Evolutionary conservation across 1,139 yeast genomes (phyloP).

Genomic region (Cylindricascospora bacillispora): DNA sequence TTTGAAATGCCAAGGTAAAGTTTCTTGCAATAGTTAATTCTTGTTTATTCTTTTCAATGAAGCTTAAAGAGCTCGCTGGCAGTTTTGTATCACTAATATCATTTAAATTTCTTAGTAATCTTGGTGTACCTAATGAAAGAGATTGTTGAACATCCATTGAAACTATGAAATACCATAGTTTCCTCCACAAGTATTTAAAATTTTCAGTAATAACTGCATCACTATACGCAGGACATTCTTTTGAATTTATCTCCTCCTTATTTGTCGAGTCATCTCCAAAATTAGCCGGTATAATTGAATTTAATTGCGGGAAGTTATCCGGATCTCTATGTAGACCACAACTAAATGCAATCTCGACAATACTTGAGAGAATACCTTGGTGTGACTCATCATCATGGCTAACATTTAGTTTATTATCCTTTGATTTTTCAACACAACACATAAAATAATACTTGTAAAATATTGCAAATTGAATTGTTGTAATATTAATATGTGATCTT

Average conservation of each 20-base stretch:
- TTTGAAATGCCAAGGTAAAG: constrained; percentile 23
- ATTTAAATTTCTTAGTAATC: constrained; percentile 20
- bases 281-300: constrained; percentile 10
- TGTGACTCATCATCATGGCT: constrained; percentile 37
- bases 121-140: constrained; percentile 34
- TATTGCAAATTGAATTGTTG: constrained; percentile 39
- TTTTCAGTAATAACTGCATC: constrained; percentile 23
- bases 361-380: constrained; percentile 31
- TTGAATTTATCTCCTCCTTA: constrained; percentile 7
- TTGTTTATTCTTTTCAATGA: constrained; percentile 24
- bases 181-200: constrained; percentile 32
- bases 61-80: constrained; percentile 25
- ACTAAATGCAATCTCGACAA: constrained; percentile 42
- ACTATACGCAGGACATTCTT: too few species aligned
- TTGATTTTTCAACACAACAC: constrained; percentile 30
- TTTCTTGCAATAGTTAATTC: constrained; percentile 24
- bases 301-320: constrained; percentile 29
- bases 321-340: constrained; percentile 47
- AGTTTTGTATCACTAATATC: constrained; percentile 29
- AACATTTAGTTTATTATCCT: constrained; percentile 8
- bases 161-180: constrained; percentile 34
- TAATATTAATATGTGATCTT: constrained; percentile 24
- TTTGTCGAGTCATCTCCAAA: constrained; percentile 2
- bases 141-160: constrained; percentile 33
- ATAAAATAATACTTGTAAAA: constrained; percentile 35